Evolutionary conservation across 371 early-diverging fungal species (phyloP), one percentile per base, ranked within the genome.

Genomic region (Mucor indicus): DNA sequence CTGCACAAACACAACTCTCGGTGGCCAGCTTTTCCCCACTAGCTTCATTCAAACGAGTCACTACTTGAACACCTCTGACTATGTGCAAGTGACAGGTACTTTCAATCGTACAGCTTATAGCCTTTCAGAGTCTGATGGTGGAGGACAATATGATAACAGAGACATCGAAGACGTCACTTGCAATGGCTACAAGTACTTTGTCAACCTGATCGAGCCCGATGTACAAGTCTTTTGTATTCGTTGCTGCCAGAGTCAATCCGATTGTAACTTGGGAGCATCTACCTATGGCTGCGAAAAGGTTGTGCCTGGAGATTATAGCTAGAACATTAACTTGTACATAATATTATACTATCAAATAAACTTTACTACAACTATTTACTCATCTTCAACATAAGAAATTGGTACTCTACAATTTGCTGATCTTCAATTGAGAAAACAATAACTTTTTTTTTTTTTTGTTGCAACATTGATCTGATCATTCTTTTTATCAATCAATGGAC

Each of bases 81-180:
- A 63, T 17, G 67, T 74, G 24, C 78, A 78, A 52, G 62, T 78
- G 21, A 78, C 78, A 9, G 78, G 78, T 17, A 55, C 60, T 5
- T 67, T 74, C 8, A 60, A 74, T 50, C 66, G 64, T 20, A 29
- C 44, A 20, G 60, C 61, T 42, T 69, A 61, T 19, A 54, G 41
- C 11, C 37, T 78, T 15, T 52, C 60, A 10, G 4, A 33, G 5
- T 44, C 32, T 2, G 75, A 78, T 35, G 60, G 62, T n/a, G 75
- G 75, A 42, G 79, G 74, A 20, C 77, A 77, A 43, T 67, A 69
- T 25, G 78, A 78, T 54, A 40, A 64, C 19, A 55, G 41, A 8
- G 69, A 72, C 7, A 72, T 75, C n/a, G 33, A 48, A 6, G 67
- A 67, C 7, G 53, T 70, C 12, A 44, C 39, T 1, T 74, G 67